Evolutionary conservation across 176 grass and related monocot species (phyloP), one percentile per base, ranked within the genome.

Genomic region (Thalia dealbata): DNA sequence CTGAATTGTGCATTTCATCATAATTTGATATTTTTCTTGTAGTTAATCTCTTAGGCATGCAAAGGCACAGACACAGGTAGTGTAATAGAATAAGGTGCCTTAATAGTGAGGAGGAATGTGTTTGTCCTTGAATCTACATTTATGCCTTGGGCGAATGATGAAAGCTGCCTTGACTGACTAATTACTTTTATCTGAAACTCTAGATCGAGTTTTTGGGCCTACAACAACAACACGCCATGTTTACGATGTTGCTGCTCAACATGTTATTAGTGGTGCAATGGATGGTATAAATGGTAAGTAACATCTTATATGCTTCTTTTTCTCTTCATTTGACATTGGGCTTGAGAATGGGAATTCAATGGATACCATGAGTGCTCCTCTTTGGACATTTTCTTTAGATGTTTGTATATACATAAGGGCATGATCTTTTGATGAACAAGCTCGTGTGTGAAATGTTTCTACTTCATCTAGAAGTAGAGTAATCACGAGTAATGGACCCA

Each of bases 141-240:
- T 5, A 44, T 19, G 23, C 14, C 50, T 16, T 32, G 8, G 5
- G 16, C 4, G 3, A 50, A 30, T 52, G 28, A 15, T 54, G 25
- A 29, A 77, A 51, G 5, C 29, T 54, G 62, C 23, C 50, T 6
- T 77, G n/a, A n/a, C n/a, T 27, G 14, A 71, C 28, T 81, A 77
- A 85, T 74, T 62, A 50, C 42, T 27, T 59, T 19, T 78, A 70
- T 30, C 63, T 86, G 43, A 78, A 48, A 79, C 55, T 81, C 38
- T 72, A 99, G 95, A 99, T 83, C 88, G 87, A 58, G 90, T 99
- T 80, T 99, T 99, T 76, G 95, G 90, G 75, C 95, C 95, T 44
- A 99, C 95, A 81, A 99, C 95, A 71, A 99, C 95, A 75, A 95
- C 95, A 14, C 95, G 95, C 21, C 95, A 99, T 81, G 95, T 99